These are phyloP conservation scores for Thymus mandschuricus DNA, from an alignment of 257 asterid genomes.

Conservation along the genomic window DNA sequence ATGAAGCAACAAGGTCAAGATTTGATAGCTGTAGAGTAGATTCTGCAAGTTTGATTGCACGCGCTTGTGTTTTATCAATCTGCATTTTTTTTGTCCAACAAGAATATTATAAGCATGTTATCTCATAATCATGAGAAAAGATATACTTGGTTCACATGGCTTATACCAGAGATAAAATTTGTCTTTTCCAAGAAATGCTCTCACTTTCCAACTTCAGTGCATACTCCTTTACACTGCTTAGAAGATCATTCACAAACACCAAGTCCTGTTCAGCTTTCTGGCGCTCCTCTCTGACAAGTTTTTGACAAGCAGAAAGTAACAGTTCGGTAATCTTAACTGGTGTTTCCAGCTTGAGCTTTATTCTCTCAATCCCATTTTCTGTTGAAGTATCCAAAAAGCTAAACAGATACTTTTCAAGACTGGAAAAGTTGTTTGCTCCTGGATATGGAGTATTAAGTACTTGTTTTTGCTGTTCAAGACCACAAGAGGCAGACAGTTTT, in stretches of 20 bases:
- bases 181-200: conserved; percentile 80
- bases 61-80: conserved; percentile 71
- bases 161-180: conserved; percentile 76
- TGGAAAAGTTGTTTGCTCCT: conserved; percentile 62
- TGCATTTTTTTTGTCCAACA: conserved; percentile 45
- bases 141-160: conserved; percentile 13
- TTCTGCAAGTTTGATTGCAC: conserved; percentile 76
- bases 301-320: conserved; percentile 78
- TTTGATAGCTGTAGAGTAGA: conserved; percentile 81
- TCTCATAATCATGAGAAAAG: conserved; percentile 25
- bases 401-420: conserved; percentile 77
- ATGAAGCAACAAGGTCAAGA: conserved; percentile 70
- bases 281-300: conserved; percentile 67
- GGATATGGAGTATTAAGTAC: conserved; percentile 44
- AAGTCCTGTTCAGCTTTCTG: conserved; percentile 74
- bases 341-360: conserved; percentile 90
- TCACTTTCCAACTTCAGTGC: conserved; percentile 72
- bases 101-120: conserved; percentile 17
- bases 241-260: conserved; percentile 59
- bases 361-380: conserved; percentile 79
- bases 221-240: conserved; percentile 65
- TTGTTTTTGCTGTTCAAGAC: conserved; percentile 41
- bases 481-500: conserved; percentile 58
- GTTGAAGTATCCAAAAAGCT: conserved; percentile 89
- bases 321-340: conserved; percentile 84